A percentile compares a stretch with the other conserved stretches of the same genome.
Conservation (phyloP, 2,329 filamentous ascomycete species). For the Aaosphaeria pasadenensis region DNA sequence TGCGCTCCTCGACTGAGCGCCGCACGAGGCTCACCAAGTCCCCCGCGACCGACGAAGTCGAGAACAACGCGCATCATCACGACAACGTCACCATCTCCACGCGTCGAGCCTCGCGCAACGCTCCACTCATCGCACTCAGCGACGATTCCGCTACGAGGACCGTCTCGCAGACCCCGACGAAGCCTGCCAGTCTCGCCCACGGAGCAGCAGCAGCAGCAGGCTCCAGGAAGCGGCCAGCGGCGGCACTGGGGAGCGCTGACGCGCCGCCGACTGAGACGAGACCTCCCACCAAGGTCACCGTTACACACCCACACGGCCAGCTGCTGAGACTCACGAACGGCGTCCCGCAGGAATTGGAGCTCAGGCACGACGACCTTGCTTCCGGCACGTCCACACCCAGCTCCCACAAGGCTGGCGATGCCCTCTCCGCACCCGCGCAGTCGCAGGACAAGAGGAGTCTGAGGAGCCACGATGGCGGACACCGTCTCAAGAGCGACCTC, state of each 20-base stretch:
- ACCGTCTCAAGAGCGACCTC: constrained; percentile 85
- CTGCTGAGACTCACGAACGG: constrained; percentile 44
- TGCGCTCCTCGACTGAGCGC: constrained; percentile 26
- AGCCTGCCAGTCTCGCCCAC: constrained; percentile 16
- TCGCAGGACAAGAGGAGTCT: constrained; percentile 68
- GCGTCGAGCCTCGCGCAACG: constrained; percentile 24
- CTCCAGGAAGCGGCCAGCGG: constrained; percentile 30
- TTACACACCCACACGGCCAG: constrained; percentile 42
- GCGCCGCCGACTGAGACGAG: constrained; percentile 17
- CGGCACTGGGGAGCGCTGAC: constrained; percentile 17
- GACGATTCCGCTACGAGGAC: constrained; percentile 18
- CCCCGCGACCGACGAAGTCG: constrained; percentile 21
- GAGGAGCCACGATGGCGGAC: constrained; percentile 78
- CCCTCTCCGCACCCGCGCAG: constrained; percentile 10
- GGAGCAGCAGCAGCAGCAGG: constrained; percentile 3
- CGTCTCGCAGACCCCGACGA: constrained; percentile 7
- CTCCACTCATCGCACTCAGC: constrained; percentile 18
- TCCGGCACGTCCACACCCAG: constrained; percentile 30
- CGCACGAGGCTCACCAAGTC: constrained; percentile 25
- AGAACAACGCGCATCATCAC: constrained; percentile 14
- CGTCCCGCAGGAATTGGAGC: constrained; percentile 32
- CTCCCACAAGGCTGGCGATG: constrained; percentile 20
- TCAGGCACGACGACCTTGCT: constrained; percentile 29
- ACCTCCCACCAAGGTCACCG: constrained; percentile 43
- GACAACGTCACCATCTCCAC: constrained; percentile 21